Conservation (phyloP, 2,329 filamentous ascomycete species). For the Zymoseptoria ardabiliae region DNA sequence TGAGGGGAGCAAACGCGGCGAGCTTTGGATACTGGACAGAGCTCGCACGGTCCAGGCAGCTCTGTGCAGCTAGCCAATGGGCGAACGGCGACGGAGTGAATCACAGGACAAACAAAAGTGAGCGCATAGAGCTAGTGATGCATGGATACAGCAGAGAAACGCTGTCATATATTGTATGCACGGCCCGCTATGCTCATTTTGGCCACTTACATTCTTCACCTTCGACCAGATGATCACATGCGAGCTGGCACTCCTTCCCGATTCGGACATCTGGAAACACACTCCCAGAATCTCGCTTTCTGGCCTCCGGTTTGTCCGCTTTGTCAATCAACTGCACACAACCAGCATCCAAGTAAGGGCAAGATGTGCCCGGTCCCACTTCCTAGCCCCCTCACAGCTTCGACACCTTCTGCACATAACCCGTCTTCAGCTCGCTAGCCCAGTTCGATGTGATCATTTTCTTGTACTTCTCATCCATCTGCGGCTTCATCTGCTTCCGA, state of each 20-base stretch:
- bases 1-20: neutral
- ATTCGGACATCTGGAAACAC: no score
- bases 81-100: neutral
- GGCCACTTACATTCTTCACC: no score
- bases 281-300: no score
- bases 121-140: neutral
- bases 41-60: neutral
- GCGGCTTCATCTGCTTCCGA: slow-evolving; percentile 20
- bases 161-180: neutral
- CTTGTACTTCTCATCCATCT: slow-evolving; percentile 25
- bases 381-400: neutral
- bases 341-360: no score
- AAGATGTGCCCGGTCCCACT: no score
- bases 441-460: slow-evolving; percentile 7
- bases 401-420: neutral
- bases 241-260: no score
- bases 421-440: neutral
- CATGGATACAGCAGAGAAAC: neutral
- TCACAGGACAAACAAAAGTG: neutral
- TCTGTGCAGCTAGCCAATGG: neutral
- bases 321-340: no score
- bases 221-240: no score
- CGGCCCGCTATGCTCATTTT: no score
- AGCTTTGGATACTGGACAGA: neutral
- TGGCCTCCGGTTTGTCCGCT: no score